Base-by-base conservation (phyloP, 345 rosid genomes). In the Combretum micranthum region DNA sequence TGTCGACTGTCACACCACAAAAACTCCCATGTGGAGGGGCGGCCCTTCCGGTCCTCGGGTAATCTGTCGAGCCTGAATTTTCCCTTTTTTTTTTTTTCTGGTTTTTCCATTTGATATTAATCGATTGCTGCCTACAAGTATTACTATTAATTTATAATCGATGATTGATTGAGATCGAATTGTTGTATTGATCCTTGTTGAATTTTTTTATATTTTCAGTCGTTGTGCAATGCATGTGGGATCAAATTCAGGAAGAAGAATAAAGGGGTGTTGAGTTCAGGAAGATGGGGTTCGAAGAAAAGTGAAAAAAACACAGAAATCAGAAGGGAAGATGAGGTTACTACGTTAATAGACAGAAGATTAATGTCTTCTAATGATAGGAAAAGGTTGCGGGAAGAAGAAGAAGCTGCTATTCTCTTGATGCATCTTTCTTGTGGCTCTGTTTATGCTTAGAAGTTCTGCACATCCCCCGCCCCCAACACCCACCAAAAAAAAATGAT, bases 41-140 rank as follows among this genome's bases (percentile, higher is more conserved):
- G 97, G 97, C 55, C 97, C 97, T 0, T 84, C 83, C 4, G 96
- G 97, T 44, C 91, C 96, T 4, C 80, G 83, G 85, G 90, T 84
- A 71, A 12, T 52, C 56, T 2, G 20, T 16, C 20, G 2, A 44
- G 13, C 15, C 20, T 53, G 44, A 0, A 2, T 19, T 10, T 15
- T 18, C 14, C 21, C 20, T 3, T 4, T 56, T 32, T 15, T 16
- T n/a, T 23, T 3, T 10, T 6, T 49, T 32, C 20, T 1, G 15
- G 19, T 12, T 25, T 25, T 25, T 25, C 26, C 26, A 5, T 25
- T 25, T 25, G 3, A 25, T 1, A 32, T 32, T 32, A 32, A 20
- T n/a, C 50, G 15, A 46, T 46, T 46, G 13, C 17, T 46, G 9
- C 4, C 9, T 46, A 15, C 4, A 4, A 3, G 3, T 15, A 13